Evolutionary conservation across 2,329 filamentous ascomycete genomes (phyloP), one percentile per base, ranked within the genome.

Genomic region (Malbranchea cinnamomea): DNA sequence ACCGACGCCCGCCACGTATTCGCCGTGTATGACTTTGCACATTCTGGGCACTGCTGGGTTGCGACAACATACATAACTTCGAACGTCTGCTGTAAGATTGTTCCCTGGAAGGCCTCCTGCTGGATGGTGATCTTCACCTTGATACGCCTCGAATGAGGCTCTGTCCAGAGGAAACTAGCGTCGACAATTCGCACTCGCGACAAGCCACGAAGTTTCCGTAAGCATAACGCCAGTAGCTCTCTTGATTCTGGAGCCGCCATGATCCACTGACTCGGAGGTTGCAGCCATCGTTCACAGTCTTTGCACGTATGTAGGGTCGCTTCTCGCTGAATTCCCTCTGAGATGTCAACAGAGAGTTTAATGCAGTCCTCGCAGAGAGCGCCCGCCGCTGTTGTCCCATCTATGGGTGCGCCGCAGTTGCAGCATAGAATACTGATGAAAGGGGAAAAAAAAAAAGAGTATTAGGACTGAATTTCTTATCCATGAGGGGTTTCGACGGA

Each of bases 351-450:
- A 28, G 84, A 91, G 44, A 91, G 71, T 56, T 92, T 93, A 52
- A 95, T 74, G 57, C 89, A 95, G 64, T 95, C 87, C 56, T 83
- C 83, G 62, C 89, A 98, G 34, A 94, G 75, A 23, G 89, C 85
- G 38, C 84, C 84, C 31, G 79, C 76, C 15, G 81, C 68, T 9
- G 74, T 73, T 11, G 84, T 93, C 55, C 89, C 89, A 57, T 94
- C 85, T 48, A 98, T 93, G 22, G 87, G 78, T 37, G 82, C 84
- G 50, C 87, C 89, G 57, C 89, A 98, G 67, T 95, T 93, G 64
- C 83, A 93, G 60, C 89, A 98, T 35, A 98, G 78, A 50, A 95
- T 93, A n/a, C 75, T 81, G n/a, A n/a, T n/a, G n/a, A n/a, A n/a
- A n/a, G n/a, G n/a, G n/a, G n/a, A 36, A 15, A 28, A 31, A 28